Evolutionary conservation across 2,329 filamentous ascomycete genomes (phyloP).

Genomic region (Tolypocladium ophioglossoides): DNA sequence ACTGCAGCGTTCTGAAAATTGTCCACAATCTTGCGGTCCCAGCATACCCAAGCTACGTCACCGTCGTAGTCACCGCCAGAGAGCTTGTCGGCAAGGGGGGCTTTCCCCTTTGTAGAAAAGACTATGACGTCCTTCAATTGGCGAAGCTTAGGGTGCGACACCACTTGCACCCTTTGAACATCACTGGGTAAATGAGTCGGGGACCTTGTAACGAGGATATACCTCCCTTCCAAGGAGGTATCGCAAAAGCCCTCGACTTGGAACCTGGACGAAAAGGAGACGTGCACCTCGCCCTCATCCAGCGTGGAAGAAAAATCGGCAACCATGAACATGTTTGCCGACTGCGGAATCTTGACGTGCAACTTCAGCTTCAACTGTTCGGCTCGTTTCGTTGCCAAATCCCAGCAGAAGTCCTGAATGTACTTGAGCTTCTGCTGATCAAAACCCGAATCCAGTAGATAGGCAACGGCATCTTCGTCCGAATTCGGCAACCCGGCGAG

Average conservation of each 20-base stretch:
- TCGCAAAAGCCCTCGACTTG: conserved; percentile 41
- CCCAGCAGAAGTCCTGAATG: conserved; percentile 35
- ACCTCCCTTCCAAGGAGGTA: conserved; percentile 41
- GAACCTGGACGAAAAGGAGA: conserved; percentile 60
- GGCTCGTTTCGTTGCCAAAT: conserved; percentile 39
- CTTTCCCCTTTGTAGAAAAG: conserved; percentile 54
- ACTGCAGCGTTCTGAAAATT: conserved; percentile 53
- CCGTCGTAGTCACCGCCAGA: conserved; percentile 79
- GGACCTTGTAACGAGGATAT: conserved; percentile 57
- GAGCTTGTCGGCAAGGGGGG: conserved; percentile 56
- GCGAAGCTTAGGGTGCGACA: conserved; percentile 49
- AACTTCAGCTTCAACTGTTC: conserved; percentile 42
- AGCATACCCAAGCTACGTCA: conserved; percentile 68
- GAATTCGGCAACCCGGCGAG: conserved; percentile 38
- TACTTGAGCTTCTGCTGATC: conserved; percentile 34
- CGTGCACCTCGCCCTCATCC: conserved; percentile 53
- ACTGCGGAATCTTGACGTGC: conserved; percentile 49
- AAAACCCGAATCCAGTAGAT: conserved; percentile 52
- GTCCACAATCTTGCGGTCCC: conserved; percentile 54
- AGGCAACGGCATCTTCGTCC: conserved; percentile 39
- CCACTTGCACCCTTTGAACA: conserved; percentile 55
- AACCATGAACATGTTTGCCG: conserved; percentile 55
- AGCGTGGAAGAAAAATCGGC: conserved; percentile 54
- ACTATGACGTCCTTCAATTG: conserved; percentile 69
- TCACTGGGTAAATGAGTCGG: conserved; percentile 63